Evolutionary conservation across 192 early-diverging fungal genomes (phyloP).

Genomic region (Oehlia diaphana): DNA sequence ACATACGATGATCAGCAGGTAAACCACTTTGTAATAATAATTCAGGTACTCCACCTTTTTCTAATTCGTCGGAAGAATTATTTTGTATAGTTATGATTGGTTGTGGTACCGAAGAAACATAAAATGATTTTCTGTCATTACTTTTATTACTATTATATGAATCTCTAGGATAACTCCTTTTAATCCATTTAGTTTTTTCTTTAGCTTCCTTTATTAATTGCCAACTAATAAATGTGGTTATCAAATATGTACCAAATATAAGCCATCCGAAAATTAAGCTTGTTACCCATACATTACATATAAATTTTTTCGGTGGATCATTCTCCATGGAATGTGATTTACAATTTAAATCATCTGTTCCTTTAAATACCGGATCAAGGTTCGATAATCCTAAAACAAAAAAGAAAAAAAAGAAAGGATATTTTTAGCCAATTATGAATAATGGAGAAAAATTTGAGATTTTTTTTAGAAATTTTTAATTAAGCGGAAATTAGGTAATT

Average conservation of each 20-base stretch:
- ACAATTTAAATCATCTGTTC: neutral
- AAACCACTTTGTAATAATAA: conserved; percentile 7
- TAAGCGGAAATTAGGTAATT: neutral
- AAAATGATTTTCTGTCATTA: neutral
- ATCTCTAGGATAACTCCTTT: neutral
- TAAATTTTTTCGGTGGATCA: neutral
- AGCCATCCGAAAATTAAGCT: conserved; percentile 4
- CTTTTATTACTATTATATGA: neutral
- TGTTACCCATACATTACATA: neutral
- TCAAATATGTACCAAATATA: neutral
- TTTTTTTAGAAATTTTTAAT: neutral
- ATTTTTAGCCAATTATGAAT: neutral
- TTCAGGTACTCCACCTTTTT: neutral
- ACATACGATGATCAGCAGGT: neutral
- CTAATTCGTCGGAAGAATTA: neutral
- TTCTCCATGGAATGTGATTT: neutral
- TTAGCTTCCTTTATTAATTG: neutral
- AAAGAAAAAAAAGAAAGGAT: neutral
- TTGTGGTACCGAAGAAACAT: neutral
- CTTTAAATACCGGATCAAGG: neutral
- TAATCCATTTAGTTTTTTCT: neutral
- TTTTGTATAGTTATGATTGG: neutral
- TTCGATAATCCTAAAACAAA: neutral
- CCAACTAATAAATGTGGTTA: neutral
- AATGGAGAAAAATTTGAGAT: neutral